Conservation (phyloP, 2,329 filamentous ascomycete species). For the Ophiostoma piceae region DNA sequence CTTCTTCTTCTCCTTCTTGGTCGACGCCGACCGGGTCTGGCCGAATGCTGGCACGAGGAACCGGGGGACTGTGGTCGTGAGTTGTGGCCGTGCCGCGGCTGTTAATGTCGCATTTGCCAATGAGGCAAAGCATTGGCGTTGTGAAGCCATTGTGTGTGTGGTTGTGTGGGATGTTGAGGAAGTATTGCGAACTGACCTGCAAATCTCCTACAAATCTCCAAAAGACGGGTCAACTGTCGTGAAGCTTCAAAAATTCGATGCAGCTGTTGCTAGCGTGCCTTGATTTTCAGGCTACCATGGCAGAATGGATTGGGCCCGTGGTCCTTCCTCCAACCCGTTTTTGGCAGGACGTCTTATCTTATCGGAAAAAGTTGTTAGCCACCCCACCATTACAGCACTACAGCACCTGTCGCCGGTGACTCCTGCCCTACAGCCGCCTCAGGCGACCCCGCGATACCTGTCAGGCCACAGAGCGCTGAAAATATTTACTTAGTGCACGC, state of each 20-base stretch:
- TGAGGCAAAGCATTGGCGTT: conserved; percentile 50
- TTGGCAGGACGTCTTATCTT: conserved; percentile 24
- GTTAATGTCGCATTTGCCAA: conserved; percentile 48
- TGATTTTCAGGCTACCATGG: conserved; percentile 21
- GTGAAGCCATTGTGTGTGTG: conserved; percentile 44
- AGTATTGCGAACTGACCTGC: conserved; percentile 1
- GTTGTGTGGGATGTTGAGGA: conserved; percentile 27
- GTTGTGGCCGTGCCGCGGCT: conserved; percentile 38
- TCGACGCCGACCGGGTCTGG: conserved; percentile 45
- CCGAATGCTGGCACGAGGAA: conserved; percentile 45
- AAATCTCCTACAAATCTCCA: neutral
- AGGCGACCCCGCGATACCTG: conserved; percentile 22
- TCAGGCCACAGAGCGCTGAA: conserved; percentile 12
- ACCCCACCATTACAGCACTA: conserved; percentile 16
- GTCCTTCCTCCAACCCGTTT: neutral
- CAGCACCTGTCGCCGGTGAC: neutral
- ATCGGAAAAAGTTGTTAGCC: conserved; percentile 20
- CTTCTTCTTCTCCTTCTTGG: conserved; percentile 53
- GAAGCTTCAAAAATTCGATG: conserved; percentile 20
- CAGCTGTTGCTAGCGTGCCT: conserved; percentile 25
- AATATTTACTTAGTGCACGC: conserved; percentile 12
- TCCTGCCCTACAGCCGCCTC: neutral
- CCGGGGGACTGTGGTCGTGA: conserved; percentile 42
- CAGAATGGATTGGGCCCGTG: neutral
- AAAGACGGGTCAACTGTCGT: conserved; percentile 15